Base-by-base conservation (phyloP, 2,329 filamentous ascomycete genomes). In the Fusarium fujikuroi region DNA sequence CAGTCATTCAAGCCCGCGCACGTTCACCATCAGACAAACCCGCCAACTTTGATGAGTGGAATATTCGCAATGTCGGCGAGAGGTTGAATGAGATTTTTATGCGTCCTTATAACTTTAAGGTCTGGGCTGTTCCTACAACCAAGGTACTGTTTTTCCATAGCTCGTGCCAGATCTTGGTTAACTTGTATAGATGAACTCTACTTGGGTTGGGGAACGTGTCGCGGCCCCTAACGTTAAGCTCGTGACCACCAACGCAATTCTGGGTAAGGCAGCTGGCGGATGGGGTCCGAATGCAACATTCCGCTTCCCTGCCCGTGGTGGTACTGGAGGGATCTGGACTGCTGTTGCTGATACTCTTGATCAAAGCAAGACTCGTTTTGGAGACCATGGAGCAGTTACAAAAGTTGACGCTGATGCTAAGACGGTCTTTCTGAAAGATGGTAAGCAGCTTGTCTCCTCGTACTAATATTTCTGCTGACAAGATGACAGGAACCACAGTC, bases 21-120 rank as follows among this genome's bases (percentile, higher is more conserved):
- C 52, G 52, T 87, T 93, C 80, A 95, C 90, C 86, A 93, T 91
- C 76, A 8, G 52, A 54, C 0, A 98, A 98, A 88, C 96, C 96
- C 78, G 92, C 95, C 87, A 89, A 97, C 86, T 99, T 99, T 79
- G 96, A 99, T 80, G 95, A 99, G 87, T 98, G 95, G 95, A 98
- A 98, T 80, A 83, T 98, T 78, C 92, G 96, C 79, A 97, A 93
- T 87, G 95, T 93, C 85, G 96, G 96, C 79, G 87, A 90, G 78
- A 95, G 95, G 78, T 89, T 99, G 79, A 95, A 95, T 76, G 91
- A 98, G 83, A 89, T 95, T 78, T 99, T 99, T 89, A 99, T 99
- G 96, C 90, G 96, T 78, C 96, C 96, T 60, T 99, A 99, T 89
- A 99, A 99, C 91, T 99, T 92, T 91, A 99, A 99, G 87, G 96